A percentile compares a stretch with the other conserved stretches of the same genome.
Conservation (phyloP, 2,329 filamentous ascomycete genomes). For the Aspergillus candidus region DNA sequence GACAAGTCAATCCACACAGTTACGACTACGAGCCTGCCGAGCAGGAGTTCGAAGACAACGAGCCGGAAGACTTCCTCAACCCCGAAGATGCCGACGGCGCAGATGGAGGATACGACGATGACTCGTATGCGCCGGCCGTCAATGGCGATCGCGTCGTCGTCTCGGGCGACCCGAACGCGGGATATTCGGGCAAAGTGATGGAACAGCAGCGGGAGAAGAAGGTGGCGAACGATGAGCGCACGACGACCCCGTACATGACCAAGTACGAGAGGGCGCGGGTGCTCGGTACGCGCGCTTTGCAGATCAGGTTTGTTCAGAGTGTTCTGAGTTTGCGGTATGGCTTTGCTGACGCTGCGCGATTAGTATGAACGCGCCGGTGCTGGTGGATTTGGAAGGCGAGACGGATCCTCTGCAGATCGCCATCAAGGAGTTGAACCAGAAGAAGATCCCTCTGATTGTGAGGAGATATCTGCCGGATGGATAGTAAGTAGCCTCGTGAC, state of each 20-base stretch:
- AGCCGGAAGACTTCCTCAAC: constrained; percentile 52
- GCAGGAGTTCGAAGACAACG: constrained; percentile 62
- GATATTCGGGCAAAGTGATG: constrained; percentile 48
- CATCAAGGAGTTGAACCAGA: constrained; percentile 93
- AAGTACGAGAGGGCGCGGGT: constrained; percentile 97
- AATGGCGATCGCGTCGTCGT: constrained; percentile 39
- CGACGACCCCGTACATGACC: constrained; percentile 97
- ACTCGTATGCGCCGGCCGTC: constrained; percentile 28
- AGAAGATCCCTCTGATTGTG: constrained; percentile 96
- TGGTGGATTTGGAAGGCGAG: constrained; percentile 95
- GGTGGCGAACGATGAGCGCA: constrained; percentile 79
- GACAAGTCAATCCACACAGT: constrained; percentile 21
- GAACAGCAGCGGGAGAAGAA: constrained; percentile 67
- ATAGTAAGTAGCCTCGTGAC: constrained; percentile 56
- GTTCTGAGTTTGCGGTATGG: background rate
- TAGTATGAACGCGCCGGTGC: constrained; percentile 94
- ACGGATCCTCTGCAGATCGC: constrained; percentile 97
- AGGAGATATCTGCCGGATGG: constrained; percentile 94
- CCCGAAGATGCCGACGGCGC: constrained; percentile 51
- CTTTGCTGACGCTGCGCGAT: constrained; percentile 6
- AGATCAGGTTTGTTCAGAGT: constrained; percentile 69
- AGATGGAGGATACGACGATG: constrained; percentile 50
- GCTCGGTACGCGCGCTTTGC: constrained; percentile 82
- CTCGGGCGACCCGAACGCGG: constrained; percentile 49
- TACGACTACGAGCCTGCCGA: constrained; percentile 54